These are phyloP conservation scores for Mrakia hoshinonis DNA, from an alignment of 768 basidiomycete genomes.

Conservation along the genomic window DNA sequence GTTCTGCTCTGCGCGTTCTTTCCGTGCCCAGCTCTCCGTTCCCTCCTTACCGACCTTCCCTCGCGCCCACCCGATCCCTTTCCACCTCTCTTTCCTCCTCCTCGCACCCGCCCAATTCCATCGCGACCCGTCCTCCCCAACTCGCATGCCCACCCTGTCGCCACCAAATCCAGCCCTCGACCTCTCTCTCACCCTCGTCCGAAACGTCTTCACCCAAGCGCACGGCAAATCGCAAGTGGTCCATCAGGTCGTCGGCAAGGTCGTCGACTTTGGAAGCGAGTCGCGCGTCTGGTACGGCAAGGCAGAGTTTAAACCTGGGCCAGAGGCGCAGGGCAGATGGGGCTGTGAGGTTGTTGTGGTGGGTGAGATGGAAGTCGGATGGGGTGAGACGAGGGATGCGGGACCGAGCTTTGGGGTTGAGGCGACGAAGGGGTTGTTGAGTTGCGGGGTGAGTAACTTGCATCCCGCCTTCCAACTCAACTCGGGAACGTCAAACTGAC, in stretches of 20 bases:
- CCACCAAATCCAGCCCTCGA: neutral
- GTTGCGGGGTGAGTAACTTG: neutral
- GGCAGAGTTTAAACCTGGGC: neutral
- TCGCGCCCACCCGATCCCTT: neutral
- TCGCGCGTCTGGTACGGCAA: neutral
- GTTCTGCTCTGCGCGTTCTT: neutral
- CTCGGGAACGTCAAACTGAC: neutral
- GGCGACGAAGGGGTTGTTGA: neutral
- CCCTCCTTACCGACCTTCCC: neutral
- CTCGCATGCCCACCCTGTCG: neutral
- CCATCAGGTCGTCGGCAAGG: neutral
- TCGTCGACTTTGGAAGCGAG: neutral
- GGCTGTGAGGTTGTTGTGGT: neutral
- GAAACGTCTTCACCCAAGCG: constrained; percentile 9
- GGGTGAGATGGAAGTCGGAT: neutral
- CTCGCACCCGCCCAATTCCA: neutral
- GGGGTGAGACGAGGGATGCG: neutral
- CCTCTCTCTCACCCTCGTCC: neutral
- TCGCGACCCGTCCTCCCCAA: neutral
- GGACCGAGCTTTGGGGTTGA: neutral
- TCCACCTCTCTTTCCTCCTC: constrained; percentile 7
- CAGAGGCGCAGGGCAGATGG: neutral
- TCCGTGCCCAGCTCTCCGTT: neutral
- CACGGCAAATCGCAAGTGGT: neutral
- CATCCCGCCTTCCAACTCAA: no score